Percentiles rank a stretch among this genome's conserved stretches.
These are phyloP conservation scores for Arthrobotrys pseudoclavata DNA, from an alignment of 2,329 filamentous ascomycete genomes.

Conservation along the genomic window DNA sequence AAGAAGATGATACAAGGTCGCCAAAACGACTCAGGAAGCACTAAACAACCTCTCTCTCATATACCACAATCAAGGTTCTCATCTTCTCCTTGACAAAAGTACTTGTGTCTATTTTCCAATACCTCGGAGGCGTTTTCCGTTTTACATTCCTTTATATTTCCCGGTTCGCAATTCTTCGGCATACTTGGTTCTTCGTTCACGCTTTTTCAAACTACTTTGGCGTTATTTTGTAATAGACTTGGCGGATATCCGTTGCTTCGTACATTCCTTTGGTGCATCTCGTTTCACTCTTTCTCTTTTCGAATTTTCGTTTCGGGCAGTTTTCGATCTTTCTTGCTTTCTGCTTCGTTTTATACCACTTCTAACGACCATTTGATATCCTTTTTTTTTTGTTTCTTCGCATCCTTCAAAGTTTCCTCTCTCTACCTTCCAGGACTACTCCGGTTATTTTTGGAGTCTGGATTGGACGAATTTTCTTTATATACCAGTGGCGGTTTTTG, in stretches of 20 bases:
- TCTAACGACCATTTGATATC: constrained; percentile 60
- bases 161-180: constrained; percentile 21
- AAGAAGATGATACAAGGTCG: constrained; percentile 53
- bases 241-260: constrained; percentile 57
- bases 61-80: constrained; percentile 38
- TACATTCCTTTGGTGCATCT: constrained; percentile 58
- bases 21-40: constrained; percentile 56
- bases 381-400: constrained; percentile 33
- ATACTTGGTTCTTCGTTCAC: constrained; percentile 25
- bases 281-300: constrained; percentile 16
- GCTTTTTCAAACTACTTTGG: constrained; percentile 20
- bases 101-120: constrained; percentile 50
- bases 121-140: constrained; percentile 56
- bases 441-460: constrained; percentile 58
- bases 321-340: constrained; percentile 27
- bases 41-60: constrained; percentile 29
- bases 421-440: constrained; percentile 45
- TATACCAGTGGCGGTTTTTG: constrained; percentile 35
- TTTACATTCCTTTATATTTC: constrained; percentile 38
- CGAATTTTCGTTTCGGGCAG: constrained; percentile 17
- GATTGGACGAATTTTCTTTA: constrained; percentile 60
- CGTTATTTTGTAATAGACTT: constrained; percentile 60
- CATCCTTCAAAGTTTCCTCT: constrained; percentile 31
- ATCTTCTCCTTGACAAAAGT: constrained; percentile 48
- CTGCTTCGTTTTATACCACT: constrained; percentile 45